phyloP scores from a whole-genome alignment of 2,329 filamentous ascomycete genomes.

The Pyrenophora graminea region DNA sequence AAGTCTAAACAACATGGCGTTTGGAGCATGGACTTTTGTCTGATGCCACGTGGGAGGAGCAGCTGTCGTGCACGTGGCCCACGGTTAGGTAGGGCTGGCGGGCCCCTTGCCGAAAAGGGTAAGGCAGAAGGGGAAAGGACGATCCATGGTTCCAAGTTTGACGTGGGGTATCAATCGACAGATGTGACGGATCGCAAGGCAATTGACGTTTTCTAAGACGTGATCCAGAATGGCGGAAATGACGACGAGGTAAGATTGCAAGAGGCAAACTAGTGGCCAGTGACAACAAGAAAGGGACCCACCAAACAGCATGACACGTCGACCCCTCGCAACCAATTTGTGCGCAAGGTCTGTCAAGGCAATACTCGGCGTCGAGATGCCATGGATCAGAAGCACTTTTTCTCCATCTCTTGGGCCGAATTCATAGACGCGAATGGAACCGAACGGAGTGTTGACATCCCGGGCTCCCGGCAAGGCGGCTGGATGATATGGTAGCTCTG shows the following conservation, averaged over 20 bases:
- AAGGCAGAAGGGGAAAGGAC: constrained; percentile 4
- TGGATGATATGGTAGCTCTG: constrained; percentile 63
- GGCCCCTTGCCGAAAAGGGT: constrained; percentile 9
- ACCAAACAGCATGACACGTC: constrained; percentile 78
- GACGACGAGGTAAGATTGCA: neutral
- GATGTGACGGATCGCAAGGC: neutral
- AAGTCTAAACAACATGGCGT: neutral
- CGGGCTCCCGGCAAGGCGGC: constrained; percentile 70
- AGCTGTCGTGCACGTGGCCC: constrained; percentile 11
- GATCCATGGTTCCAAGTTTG: neutral
- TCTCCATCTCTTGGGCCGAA: constrained; percentile 74
- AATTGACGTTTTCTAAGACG: neutral
- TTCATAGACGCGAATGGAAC: constrained; percentile 75
- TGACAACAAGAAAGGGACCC: constrained; percentile 36
- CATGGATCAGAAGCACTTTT: constrained; percentile 77
- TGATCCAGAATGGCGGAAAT: neutral
- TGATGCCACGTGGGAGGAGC: neutral
- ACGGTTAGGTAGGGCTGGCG: constrained; percentile 14
- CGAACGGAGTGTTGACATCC: constrained; percentile 72
- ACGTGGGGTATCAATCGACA: constrained; percentile 8
- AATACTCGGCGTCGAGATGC: constrained; percentile 78
- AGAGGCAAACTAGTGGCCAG: constrained; percentile 1
- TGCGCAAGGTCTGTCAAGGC: constrained; percentile 69
- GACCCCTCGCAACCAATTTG: constrained; percentile 67
- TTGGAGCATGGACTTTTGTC: neutral